These are phyloP conservation scores for Gossypium sturtianum DNA, from an alignment of 345 rosid genomes.

Conservation along the genomic window DNA sequence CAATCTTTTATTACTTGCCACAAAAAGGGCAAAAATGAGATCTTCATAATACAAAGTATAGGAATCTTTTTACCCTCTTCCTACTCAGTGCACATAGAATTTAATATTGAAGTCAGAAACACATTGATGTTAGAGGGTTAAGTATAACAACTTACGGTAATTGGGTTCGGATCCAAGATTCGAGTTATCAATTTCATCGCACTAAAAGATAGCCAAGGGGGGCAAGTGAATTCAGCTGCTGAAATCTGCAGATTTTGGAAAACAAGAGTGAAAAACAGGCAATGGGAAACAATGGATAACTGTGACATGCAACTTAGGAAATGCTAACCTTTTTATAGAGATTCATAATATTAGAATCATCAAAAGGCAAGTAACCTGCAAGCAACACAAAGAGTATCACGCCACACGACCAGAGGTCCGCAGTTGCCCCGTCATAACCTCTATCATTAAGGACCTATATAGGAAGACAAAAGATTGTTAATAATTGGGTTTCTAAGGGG, in stretches of 20 bases:
- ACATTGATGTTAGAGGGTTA: neutral
- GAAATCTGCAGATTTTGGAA: conserved; percentile 52
- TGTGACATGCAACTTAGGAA: conserved; percentile 13
- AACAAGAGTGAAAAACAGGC: conserved; percentile 16
- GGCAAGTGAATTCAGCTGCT: conserved; percentile 88
- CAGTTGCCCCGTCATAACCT: conserved; percentile 97
- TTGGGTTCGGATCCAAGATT: conserved; percentile 87
- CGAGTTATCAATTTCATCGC: conserved; percentile 83
- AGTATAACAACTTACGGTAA: conserved; percentile 60
- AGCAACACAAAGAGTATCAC: conserved; percentile 94
- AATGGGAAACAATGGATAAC: conserved; percentile 12
- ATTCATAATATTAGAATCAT: conserved; percentile 92
- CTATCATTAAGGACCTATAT: conserved; percentile 87
- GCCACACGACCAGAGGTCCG: conserved; percentile 98
- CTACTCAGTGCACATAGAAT: neutral
- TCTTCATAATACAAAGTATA: too few species aligned
- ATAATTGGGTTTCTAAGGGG: neutral
- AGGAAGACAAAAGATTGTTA: conserved; percentile 7
- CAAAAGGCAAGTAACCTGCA: conserved; percentile 99
- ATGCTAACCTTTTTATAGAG: conserved; percentile 93
- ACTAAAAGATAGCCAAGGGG: conserved; percentile 86
- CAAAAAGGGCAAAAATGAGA: neutral
- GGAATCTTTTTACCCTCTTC: neutral
- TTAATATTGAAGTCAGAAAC: neutral
- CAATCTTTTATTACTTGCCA: neutral